phyloP scores from a whole-genome alignment of 352 stramenopile genomes.

The Thraustochytrium sp. region DNA sequence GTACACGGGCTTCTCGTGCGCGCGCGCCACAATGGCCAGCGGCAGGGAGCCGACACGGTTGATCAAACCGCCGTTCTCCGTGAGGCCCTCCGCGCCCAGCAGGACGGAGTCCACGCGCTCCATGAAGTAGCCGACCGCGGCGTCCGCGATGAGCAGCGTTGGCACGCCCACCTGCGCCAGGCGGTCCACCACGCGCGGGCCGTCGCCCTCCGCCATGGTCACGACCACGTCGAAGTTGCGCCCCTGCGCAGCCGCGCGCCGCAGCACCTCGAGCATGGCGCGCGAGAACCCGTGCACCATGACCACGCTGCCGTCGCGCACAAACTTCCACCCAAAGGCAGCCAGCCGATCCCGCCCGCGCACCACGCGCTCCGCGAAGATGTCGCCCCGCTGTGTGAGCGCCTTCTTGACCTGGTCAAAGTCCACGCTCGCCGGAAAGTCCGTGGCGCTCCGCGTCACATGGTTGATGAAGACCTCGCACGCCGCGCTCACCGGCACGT shows the following conservation, averaged over 20 bases:
- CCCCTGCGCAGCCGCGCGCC: neutral
- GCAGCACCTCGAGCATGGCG: conserved; percentile 11
- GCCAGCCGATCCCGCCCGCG: conserved; percentile 14
- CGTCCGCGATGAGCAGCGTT: conserved; percentile 79
- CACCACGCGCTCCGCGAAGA: conserved; percentile 29
- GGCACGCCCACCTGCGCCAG: conserved; percentile 12
- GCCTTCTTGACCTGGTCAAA: conserved; percentile 22
- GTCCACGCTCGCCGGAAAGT: neutral
- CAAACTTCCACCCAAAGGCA: conserved; percentile 31
- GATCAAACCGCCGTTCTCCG: conserved; percentile 94
- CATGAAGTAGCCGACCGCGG: conserved; percentile 90
- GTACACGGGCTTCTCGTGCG: conserved; percentile 94
- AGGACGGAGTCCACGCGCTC: conserved; percentile 90
- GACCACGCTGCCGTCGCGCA: neutral
- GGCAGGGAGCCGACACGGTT: conserved; percentile 96
- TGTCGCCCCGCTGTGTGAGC: conserved; percentile 15
- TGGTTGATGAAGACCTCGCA: conserved; percentile 44
- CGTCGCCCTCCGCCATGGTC: neutral
- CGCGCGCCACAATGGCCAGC: conserved; percentile 84
- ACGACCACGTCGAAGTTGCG: conserved; percentile 42
- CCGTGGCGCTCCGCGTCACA: conserved; percentile 8
- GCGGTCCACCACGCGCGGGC: neutral
- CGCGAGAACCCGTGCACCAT: conserved; percentile 28
- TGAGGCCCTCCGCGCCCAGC: conserved; percentile 88
- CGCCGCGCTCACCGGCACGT: conserved; percentile 9